Conservation (phyloP, 169 alveolate species). For the Plasmodium ovale region DNA sequence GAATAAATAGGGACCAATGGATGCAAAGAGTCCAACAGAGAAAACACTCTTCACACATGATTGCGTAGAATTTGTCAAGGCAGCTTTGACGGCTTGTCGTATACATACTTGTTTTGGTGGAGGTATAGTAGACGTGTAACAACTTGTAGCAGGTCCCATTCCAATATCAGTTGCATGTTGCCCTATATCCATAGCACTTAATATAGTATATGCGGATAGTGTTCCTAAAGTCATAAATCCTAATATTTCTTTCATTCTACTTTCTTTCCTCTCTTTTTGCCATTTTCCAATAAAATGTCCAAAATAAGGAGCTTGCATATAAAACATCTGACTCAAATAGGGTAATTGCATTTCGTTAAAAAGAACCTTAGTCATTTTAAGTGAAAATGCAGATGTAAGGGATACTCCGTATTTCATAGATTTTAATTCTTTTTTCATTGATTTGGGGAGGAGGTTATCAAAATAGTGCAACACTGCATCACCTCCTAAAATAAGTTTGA, state of each 20-base stretch:
- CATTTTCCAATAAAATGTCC: conserved; percentile 85
- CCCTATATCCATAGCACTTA: conserved; percentile 84
- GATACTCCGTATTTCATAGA: conserved; percentile 86
- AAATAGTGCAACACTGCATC: conserved; percentile 84
- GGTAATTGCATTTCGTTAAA: conserved; percentile 79
- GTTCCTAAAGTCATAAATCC: conserved; percentile 83
- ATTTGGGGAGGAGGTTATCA: conserved; percentile 83
- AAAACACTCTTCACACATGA: conserved; percentile 82
- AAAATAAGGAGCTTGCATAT: conserved; percentile 87
- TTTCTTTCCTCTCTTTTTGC: conserved; percentile 81
- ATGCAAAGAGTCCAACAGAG: conserved; percentile 84
- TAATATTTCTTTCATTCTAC: conserved; percentile 78
- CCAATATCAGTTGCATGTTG: conserved; percentile 87
- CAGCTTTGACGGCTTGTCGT: conserved; percentile 63
- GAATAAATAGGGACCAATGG: conserved; percentile 84
- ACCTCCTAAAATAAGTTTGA: conserved; percentile 84
- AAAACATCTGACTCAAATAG: conserved; percentile 80
- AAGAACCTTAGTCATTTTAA: conserved; percentile 80
- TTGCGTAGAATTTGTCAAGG: conserved; percentile 77
- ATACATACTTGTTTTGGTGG: conserved; percentile 80
- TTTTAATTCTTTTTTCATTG: conserved; percentile 83
- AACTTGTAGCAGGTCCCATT: conserved; percentile 81
- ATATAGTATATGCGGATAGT: conserved; percentile 82
- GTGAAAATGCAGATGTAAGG: conserved; percentile 81
- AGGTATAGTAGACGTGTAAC: conserved; percentile 79